Percentiles rank a stretch among this genome's conserved stretches.
These are phyloP conservation scores for Lecanicillium sp. DNA, from an alignment of 2,329 filamentous ascomycete genomes.

Conservation along the genomic window DNA sequence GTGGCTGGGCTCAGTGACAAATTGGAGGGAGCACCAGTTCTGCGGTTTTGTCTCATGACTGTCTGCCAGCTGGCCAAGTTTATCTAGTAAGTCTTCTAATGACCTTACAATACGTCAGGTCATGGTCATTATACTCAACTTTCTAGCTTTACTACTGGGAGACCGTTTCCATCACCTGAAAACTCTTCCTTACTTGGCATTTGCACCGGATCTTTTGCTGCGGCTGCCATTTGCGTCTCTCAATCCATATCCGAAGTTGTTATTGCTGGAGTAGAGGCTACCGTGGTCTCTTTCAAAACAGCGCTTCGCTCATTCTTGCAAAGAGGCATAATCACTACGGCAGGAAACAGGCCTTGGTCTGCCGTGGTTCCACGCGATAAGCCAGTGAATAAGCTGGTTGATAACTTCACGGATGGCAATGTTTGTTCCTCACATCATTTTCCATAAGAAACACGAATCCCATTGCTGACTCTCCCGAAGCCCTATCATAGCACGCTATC, in stretches of 20 bases:
- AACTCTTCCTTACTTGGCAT: slow-evolving; percentile 17
- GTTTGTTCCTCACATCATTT: too few relatives aligned
- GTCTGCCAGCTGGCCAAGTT: slow-evolving; percentile 22
- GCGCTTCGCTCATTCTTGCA: slow-evolving; percentile 16
- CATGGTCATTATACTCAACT: too few relatives aligned
- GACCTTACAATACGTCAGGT: neutral
- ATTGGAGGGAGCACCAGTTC: slow-evolving; percentile 16
- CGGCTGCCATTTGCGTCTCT: slow-evolving; percentile 21
- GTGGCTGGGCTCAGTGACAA: slow-evolving; percentile 13
- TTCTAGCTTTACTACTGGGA: slow-evolving; percentile 14
- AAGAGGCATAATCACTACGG: slow-evolving; percentile 15
- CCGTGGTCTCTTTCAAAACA: slow-evolving; percentile 18
- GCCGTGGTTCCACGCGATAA: slow-evolving; percentile 6
- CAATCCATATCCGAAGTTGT: slow-evolving; percentile 21
- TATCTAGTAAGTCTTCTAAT: slow-evolving; percentile 20
- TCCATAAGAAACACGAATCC: neutral
- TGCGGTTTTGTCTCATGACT: slow-evolving; percentile 20
- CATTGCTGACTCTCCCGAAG: neutral
- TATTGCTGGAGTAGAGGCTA: slow-evolving; percentile 17
- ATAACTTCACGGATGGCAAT: neutral
- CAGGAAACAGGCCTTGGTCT: slow-evolving; percentile 11
- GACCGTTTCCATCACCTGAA: slow-evolving; percentile 18
- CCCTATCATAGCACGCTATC: neutral
- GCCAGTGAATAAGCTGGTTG: slow-evolving; percentile 12
- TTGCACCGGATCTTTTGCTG: slow-evolving; percentile 23